A percentile compares a stretch with the other conserved stretches of the same genome.
Conservation (phyloP, 2,329 filamentous ascomycete species). For the Scortechinia acanthostroma region DNA sequence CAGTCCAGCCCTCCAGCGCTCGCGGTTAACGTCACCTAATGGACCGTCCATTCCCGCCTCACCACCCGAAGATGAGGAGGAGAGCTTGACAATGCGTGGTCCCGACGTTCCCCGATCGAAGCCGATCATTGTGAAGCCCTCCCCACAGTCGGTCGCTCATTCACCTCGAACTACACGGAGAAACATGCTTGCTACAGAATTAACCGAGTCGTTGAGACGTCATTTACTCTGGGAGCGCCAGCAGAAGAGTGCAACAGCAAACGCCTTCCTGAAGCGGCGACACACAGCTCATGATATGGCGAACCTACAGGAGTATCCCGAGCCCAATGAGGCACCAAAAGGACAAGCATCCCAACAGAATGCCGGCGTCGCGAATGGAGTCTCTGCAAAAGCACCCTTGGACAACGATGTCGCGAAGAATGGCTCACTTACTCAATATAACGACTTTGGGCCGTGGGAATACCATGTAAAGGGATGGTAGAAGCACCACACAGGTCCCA, state of each 20-base stretch:
- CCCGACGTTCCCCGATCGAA: conserved; percentile 37
- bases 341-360: neutral
- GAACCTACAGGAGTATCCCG: conserved; percentile 77
- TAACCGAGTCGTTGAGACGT: conserved; percentile 85
- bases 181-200: conserved; percentile 91
- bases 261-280: conserved; percentile 79
- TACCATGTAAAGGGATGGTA: conserved; percentile 2
- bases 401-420: neutral
- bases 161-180: conserved; percentile 86
- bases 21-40: conserved; percentile 42
- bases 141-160: conserved; percentile 66
- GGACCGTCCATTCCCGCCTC: conserved; percentile 35
- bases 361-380: too few relatives aligned
- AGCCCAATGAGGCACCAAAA: neutral
- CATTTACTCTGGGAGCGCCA: conserved; percentile 92
- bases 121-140: conserved; percentile 55
- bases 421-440: neutral
- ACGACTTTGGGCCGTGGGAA: neutral
- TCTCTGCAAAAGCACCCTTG: too few relatives aligned
- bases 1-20: conserved; percentile 62
- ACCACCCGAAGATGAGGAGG: conserved; percentile 53
- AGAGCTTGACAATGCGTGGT: conserved; percentile 57
- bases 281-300: conserved; percentile 88
- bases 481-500: neutral
- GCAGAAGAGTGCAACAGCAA: conserved; percentile 83